These are phyloP conservation scores for Veloboletus limbatus DNA, from an alignment of 1,284 basidiomycete genomes.

Conservation along the genomic window DNA sequence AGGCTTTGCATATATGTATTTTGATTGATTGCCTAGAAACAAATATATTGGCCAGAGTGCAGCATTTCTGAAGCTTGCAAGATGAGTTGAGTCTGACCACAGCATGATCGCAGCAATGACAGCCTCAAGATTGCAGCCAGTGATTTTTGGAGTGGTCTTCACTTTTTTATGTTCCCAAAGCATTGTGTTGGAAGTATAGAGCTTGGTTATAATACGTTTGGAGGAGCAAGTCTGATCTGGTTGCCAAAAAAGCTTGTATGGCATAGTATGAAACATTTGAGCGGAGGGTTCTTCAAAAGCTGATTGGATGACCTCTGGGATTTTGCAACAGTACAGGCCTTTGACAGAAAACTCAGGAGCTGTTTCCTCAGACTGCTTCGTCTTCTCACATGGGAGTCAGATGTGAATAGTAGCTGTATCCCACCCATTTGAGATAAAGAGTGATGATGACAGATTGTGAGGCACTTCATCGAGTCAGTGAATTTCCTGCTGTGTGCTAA, in stretches of 20 bases:
- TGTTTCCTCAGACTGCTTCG: not conserved
- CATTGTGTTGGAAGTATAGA: constrained; percentile 34
- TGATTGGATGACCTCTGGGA: constrained; percentile 14
- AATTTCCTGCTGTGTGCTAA: constrained; percentile 14
- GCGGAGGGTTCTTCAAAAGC: constrained; percentile 11
- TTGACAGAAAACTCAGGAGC: constrained; percentile 8
- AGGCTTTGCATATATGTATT: constrained; percentile 28
- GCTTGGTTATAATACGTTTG: constrained; percentile 30
- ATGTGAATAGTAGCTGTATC: constrained; percentile 20
- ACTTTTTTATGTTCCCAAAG: constrained; percentile 28
- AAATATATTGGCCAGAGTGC: constrained; percentile 36
- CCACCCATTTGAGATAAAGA: constrained; percentile 20
- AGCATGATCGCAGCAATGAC: constrained; percentile 31
- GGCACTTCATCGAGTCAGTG: constrained; percentile 13
- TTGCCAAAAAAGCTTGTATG: constrained; percentile 25
- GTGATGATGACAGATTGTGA: not conserved
- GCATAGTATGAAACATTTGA: constrained; percentile 20
- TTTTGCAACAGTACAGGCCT: constrained; percentile 12
- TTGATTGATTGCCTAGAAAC: constrained; percentile 34
- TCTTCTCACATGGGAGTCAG: constrained; percentile 17
- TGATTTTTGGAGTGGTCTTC: constrained; percentile 9
- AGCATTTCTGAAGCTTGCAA: constrained; percentile 33
- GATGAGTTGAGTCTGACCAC: constrained; percentile 35
- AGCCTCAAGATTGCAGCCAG: constrained; percentile 21
- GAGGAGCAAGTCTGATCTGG: not conserved